Conservation (phyloP, 208 protist species). For the Angomonas deanei region DNA sequence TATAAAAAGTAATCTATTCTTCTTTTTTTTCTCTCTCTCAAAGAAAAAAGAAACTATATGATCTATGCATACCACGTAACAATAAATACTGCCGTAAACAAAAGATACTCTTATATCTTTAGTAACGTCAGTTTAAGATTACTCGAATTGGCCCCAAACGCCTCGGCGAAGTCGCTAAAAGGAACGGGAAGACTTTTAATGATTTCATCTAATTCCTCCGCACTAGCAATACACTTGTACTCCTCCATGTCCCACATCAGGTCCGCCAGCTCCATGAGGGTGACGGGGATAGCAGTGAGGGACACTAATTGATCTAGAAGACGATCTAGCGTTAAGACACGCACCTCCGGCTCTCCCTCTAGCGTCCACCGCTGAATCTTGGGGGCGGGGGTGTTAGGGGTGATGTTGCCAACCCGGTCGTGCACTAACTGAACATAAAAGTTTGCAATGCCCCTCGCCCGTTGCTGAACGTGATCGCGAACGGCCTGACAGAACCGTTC, state of each 20-base stretch:
- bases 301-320: slow-evolving; percentile 69
- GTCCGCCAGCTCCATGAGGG: slow-evolving; percentile 42
- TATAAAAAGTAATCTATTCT: too few species aligned
- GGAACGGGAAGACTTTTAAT: slow-evolving; percentile 26
- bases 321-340: slow-evolving; percentile 40
- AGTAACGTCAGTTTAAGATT: slow-evolving; percentile 30
- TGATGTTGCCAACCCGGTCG: slow-evolving; percentile 33
- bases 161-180: slow-evolving; percentile 58
- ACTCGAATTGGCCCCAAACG: slow-evolving; percentile 51
- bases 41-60: background rate
- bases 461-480: slow-evolving; percentile 65
- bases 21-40: too few species aligned
- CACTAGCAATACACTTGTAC: background rate
- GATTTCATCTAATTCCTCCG: slow-evolving; percentile 12
- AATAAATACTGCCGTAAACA: background rate
- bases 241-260: slow-evolving; percentile 52
- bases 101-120: slow-evolving; percentile 37
- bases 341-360: slow-evolving; percentile 20
- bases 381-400: slow-evolving; percentile 24
- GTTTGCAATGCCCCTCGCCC: slow-evolving; percentile 44
- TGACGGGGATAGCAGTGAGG: slow-evolving; percentile 51
- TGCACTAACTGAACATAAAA: slow-evolving; percentile 81
- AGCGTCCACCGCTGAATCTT: slow-evolving; percentile 28
- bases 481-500: slow-evolving; percentile 71
- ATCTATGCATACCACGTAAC: background rate